Conservation (phyloP, 352 stramenopile species). For the Thalassiosira delicatula region DNA sequence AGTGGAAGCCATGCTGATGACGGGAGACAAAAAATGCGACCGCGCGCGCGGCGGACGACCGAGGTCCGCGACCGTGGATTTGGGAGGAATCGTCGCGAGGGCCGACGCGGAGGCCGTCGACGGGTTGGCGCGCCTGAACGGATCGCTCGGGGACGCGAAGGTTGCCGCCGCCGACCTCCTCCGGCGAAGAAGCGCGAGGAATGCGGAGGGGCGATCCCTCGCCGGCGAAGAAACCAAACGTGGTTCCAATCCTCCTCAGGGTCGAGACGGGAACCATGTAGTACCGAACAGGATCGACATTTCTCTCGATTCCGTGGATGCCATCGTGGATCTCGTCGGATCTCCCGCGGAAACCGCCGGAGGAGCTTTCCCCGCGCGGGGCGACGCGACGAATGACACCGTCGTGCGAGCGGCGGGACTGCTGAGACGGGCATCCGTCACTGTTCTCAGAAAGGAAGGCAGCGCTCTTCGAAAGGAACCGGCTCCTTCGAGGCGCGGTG, state of each 20-base stretch:
- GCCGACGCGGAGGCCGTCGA: conserved; percentile 17
- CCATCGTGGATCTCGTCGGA: conserved; percentile 44
- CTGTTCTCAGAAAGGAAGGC: conserved; percentile 21
- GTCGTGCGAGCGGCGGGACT: conserved; percentile 50
- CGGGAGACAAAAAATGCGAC: no score
- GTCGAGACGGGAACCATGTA: conserved; percentile 6
- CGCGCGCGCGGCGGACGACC: no score
- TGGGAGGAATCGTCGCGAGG: conserved; percentile 39
- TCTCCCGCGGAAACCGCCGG: not conserved
- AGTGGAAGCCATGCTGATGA: no score
- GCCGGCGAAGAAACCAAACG: conserved; percentile 4
- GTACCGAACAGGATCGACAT: conserved; percentile 33
- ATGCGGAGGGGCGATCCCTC: conserved; percentile 28
- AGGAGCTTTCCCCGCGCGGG: no score
- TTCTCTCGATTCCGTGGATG: conserved; percentile 49
- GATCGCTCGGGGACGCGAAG: conserved; percentile 19
- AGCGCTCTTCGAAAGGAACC: not conserved
- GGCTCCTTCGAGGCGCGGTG: conserved; percentile 1
- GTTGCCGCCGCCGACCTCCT: conserved; percentile 17
- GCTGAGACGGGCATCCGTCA: conserved; percentile 16
- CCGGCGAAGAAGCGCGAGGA: conserved; percentile 21
- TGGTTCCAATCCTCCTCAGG: conserved; percentile 8
- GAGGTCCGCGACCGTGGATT: conserved; percentile 11
- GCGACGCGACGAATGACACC: conserved; percentile 3
- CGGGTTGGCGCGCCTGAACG: conserved; percentile 24